These are phyloP conservation scores for Incumbomyces delicatus DNA, from an alignment of 2,329 filamentous ascomycete species.

Conservation along the genomic window DNA sequence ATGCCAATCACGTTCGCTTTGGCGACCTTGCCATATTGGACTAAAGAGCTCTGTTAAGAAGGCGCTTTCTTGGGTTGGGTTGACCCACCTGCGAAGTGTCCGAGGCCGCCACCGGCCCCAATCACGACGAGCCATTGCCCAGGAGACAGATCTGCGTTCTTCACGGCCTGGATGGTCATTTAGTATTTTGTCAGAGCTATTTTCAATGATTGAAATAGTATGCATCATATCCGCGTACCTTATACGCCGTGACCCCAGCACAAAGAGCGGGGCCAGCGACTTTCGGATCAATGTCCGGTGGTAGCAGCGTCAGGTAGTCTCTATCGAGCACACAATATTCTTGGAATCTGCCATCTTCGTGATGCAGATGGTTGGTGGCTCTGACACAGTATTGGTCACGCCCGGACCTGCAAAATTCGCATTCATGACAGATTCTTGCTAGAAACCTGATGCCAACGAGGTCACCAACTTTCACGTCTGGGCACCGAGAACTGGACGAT, in stretches of 20 bases:
- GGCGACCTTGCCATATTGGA: slow-evolving; percentile 36
- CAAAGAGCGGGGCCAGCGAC: slow-evolving; percentile 35
- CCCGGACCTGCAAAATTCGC: slow-evolving; percentile 34
- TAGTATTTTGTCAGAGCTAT: neutral
- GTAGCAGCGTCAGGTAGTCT: slow-evolving; percentile 34
- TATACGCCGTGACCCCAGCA: slow-evolving; percentile 37
- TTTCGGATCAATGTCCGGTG: slow-evolving; percentile 33
- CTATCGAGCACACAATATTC: slow-evolving; percentile 37
- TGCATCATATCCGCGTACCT: slow-evolving; percentile 21
- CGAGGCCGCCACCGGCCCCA: slow-evolving; percentile 39
- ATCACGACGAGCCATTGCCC: slow-evolving; percentile 36
- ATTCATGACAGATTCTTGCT: slow-evolving; percentile 34
- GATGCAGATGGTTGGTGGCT: slow-evolving; percentile 37
- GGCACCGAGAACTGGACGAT: slow-evolving; percentile 1
- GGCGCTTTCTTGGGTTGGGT: slow-evolving; percentile 1
- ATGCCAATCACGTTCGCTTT: slow-evolving; percentile 35
- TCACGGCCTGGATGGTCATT: slow-evolving; percentile 26
- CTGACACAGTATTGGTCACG: slow-evolving; percentile 33
- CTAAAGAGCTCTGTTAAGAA: slow-evolving; percentile 16
- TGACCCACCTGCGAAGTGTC: slow-evolving; percentile 33
- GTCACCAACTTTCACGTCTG: slow-evolving; percentile 28
- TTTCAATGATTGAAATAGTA: neutral
- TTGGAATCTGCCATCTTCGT: slow-evolving; percentile 39
- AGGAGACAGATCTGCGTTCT: slow-evolving; percentile 31
- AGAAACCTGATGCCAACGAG: slow-evolving; percentile 37